phyloP scores from a whole-genome alignment of 495 filamentous ascomycete species.

The Cladorrhinum samala region DNA sequence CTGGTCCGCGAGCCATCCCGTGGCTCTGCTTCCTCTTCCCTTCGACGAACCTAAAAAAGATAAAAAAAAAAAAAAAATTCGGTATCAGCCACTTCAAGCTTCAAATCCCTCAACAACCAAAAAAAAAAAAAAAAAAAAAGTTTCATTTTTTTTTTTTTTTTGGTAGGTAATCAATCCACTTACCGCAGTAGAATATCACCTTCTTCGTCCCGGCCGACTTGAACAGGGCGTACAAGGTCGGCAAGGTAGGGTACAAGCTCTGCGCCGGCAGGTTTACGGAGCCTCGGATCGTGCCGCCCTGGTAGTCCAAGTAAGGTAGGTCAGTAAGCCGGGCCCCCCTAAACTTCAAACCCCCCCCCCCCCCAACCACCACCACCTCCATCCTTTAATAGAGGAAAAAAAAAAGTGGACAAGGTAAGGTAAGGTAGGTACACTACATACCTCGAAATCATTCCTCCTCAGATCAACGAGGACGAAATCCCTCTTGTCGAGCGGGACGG shows the following conservation, averaged over 20 bases:
- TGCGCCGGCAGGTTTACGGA: constrained; percentile 71
- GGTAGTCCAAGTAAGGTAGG: background rate
- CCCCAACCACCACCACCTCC: too few relatives aligned
- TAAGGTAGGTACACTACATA: too few relatives aligned
- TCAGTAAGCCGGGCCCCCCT: too few relatives aligned
- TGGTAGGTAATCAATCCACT: constrained; percentile 13
- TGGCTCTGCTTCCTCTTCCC: constrained; percentile 56
- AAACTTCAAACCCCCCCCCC: too few relatives aligned
- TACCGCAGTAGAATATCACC: constrained; percentile 67
- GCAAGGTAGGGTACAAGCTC: constrained; percentile 53
- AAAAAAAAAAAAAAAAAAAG: background rate
- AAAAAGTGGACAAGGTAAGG: background rate
- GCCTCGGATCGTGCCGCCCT: constrained; percentile 63
- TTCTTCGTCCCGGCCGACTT: constrained; percentile 40
- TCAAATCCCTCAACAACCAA: too few relatives aligned
- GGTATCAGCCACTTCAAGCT: too few relatives aligned
- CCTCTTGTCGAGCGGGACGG: constrained; percentile 24
- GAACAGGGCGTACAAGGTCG: constrained; percentile 51
- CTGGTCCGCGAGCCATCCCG: constrained; percentile 62
- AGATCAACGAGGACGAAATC: constrained; percentile 60
- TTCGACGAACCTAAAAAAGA: constrained; percentile 49
- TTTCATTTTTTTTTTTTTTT: background rate
- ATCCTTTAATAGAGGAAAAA: too few relatives aligned
- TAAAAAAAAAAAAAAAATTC: background rate
- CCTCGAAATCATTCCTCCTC: constrained; percentile 57